A percentile compares a stretch with the other conserved stretches of the same genome.
Evolutionary conservation across 163 green algal genomes (phyloP).

Genomic region (Picocystis sp.): DNA sequence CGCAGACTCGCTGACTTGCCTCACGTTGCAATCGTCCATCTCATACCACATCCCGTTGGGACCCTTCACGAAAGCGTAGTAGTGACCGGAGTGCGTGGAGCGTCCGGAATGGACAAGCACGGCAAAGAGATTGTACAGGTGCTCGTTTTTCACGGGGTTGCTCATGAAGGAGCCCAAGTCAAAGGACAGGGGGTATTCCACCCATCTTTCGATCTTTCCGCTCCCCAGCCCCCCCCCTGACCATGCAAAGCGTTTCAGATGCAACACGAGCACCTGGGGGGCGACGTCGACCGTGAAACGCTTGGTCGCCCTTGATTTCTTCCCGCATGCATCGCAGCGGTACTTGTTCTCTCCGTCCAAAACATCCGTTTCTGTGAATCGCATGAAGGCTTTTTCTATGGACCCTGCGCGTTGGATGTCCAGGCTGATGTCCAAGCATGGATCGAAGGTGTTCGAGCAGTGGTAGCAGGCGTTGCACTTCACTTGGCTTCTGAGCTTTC

Average conservation of each 20-base stretch:
- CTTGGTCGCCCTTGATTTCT: conserved; percentile 10
- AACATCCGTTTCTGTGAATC: conserved; percentile 53
- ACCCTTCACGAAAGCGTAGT: conserved; percentile 70
- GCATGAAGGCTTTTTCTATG: conserved; percentile 38
- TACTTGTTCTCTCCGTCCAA: conserved; percentile 86
- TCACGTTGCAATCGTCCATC: conserved; percentile 62
- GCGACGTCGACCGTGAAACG: conserved; percentile 14
- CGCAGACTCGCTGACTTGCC: conserved; percentile 34
- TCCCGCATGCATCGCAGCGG: conserved; percentile 17
- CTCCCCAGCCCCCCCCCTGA: too few relatives aligned
- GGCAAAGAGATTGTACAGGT: conserved; percentile 73
- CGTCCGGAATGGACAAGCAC: conserved; percentile 85
- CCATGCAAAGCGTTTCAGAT: conserved; percentile 63
- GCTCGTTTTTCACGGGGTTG: conserved; percentile 8
- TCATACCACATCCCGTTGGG: conserved; percentile 63
- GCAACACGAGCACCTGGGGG: conserved; percentile 56
- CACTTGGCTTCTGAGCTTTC: conserved; percentile 67
- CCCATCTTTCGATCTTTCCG: conserved; percentile 33
- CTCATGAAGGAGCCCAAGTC: conserved; percentile 66
- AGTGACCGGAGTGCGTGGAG: conserved; percentile 80
- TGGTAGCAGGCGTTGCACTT: conserved; percentile 66
- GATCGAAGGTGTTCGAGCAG: conserved; percentile 63
- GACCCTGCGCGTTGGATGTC: conserved; percentile 48
- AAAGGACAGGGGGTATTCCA: background rate
- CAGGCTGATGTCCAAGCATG: conserved; percentile 76